These are phyloP conservation scores for Cinnamomum micranthum DNA, from an alignment of 164 flowering plant species.

Conservation along the genomic window DNA sequence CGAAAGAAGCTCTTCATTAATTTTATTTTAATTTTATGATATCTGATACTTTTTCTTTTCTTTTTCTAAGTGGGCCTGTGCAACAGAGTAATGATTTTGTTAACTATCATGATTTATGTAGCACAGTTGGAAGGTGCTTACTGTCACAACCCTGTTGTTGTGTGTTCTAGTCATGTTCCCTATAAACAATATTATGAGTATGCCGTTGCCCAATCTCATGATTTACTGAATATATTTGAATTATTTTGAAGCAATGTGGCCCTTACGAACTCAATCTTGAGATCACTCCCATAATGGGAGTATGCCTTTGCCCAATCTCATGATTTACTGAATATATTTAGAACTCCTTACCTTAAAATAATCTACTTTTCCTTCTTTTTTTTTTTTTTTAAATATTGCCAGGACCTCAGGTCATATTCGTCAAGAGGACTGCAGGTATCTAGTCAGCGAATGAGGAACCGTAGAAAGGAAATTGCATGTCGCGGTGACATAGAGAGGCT, in stretches of 20 bases:
- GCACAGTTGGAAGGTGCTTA: no score
- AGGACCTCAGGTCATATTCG: conserved; percentile 64
- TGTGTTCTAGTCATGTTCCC: no score
- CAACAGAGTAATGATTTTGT: not conserved
- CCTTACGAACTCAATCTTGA: no score
- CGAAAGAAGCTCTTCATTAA: not conserved
- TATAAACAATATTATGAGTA: no score
- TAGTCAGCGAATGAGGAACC: conserved; percentile 50
- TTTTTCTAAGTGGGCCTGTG: no score
- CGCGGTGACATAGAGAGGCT: conserved; percentile 61
- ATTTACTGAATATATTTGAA: not conserved
- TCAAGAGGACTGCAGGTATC: conserved; percentile 45
- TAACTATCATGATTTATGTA: not conserved
- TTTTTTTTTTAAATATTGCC: conserved; percentile 15
- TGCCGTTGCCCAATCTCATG: no score
- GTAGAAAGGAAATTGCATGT: conserved; percentile 43
- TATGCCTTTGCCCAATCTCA: no score
- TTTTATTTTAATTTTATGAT: not conserved
- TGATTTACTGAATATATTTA: no score
- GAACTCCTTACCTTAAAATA: not conserved
- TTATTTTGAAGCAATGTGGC: no score
- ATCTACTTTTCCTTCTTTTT: not conserved
- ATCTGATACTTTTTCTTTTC: not conserved
- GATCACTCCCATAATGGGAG: no score
- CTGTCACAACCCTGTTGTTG: no score